A percentile compares a stretch with the other conserved stretches of the same genome.
phyloP scores from a whole-genome alignment of 768 basidiomycete genomes.

The Suillus decipiens region DNA sequence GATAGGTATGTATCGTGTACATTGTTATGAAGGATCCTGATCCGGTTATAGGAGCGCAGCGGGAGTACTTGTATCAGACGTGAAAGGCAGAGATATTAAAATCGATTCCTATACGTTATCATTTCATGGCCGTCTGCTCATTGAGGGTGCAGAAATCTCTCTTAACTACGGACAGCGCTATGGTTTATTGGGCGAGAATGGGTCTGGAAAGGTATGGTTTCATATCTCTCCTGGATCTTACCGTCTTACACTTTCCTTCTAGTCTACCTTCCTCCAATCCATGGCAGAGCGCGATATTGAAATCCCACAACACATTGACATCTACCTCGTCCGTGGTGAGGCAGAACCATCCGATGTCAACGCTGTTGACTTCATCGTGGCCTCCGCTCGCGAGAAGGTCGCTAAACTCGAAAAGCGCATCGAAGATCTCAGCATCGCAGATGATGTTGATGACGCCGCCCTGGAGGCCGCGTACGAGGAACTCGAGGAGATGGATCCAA shows the following conservation, averaged over 20 bases:
- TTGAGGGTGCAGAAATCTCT: constrained; percentile 65
- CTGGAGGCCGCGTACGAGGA: constrained; percentile 93
- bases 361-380: constrained; percentile 96
- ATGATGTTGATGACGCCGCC: constrained; percentile 83
- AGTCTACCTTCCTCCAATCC: constrained; percentile 97
- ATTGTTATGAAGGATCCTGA: constrained; percentile 7
- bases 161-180: constrained; percentile 93
- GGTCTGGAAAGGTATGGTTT: constrained; percentile 87
- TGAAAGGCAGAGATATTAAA: constrained; percentile 94
- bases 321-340: constrained; percentile 95
- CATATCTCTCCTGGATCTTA: constrained; percentile 11
- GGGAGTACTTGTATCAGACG: constrained; percentile 91
- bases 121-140: constrained; percentile 90
- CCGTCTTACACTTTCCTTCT: constrained; percentile 12
- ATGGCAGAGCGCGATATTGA: constrained; percentile 94
- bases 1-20: constrained; percentile 61
- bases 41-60: constrained; percentile 67
- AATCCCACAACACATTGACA: constrained; percentile 94
- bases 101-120: constrained; percentile 94
- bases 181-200: constrained; percentile 95
- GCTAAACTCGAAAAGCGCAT: constrained; percentile 91
- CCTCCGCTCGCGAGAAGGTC: constrained; percentile 90
- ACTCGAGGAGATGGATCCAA: constrained; percentile 95
- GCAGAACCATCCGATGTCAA: constrained; percentile 95
- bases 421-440: constrained; percentile 90